A percentile compares a stretch with the other conserved stretches of the same genome.
Evolutionary conservation across 23 red algal species (phyloP).

Genomic region (Gracilaria caudata): DNA sequence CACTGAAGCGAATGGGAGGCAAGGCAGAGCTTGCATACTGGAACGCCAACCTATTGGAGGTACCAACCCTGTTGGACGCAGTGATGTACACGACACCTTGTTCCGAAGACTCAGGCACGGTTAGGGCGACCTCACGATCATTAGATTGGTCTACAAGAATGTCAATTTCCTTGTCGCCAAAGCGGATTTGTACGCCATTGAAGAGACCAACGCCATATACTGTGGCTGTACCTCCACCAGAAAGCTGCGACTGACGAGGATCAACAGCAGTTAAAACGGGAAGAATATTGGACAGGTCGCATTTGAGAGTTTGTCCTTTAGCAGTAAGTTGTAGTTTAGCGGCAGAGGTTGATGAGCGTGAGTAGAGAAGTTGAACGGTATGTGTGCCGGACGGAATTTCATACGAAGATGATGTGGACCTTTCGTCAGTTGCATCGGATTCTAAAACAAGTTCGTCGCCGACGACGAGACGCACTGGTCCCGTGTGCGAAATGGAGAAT

Average conservation of each 20-base stretch:
- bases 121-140: conserved; percentile 28
- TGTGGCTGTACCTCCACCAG: conserved; percentile 49
- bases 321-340: conserved; percentile 53
- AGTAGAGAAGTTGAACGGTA: conserved; percentile 54
- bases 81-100: conserved; percentile 5
- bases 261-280: conserved; percentile 47
- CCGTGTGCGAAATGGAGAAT: conserved; percentile 49
- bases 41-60: conserved; percentile 54
- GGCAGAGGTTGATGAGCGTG: conserved; percentile 34
- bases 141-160: conserved; percentile 14
- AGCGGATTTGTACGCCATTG: conserved; percentile 47
- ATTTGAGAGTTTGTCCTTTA: conserved; percentile 26
- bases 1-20: conserved; percentile 55
- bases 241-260: conserved; percentile 29
- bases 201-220: conserved; percentile 57
- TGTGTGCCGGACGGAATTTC: conserved; percentile 20
- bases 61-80: conserved; percentile 47
- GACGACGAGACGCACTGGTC: conserved; percentile 35
- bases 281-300: conserved; percentile 44
- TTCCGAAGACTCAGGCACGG: conserved; percentile 26
- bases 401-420: conserved; percentile 1
- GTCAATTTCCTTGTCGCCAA: conserved; percentile 26
- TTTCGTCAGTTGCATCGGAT: conserved; percentile 18
- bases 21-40: conserved; percentile 16
- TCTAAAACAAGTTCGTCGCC: conserved; percentile 38